Evolutionary conservation across 2,329 filamentous ascomycete species (phyloP), one percentile per base, ranked within the genome.

Genomic region (Epichloe bromicola): DNA sequence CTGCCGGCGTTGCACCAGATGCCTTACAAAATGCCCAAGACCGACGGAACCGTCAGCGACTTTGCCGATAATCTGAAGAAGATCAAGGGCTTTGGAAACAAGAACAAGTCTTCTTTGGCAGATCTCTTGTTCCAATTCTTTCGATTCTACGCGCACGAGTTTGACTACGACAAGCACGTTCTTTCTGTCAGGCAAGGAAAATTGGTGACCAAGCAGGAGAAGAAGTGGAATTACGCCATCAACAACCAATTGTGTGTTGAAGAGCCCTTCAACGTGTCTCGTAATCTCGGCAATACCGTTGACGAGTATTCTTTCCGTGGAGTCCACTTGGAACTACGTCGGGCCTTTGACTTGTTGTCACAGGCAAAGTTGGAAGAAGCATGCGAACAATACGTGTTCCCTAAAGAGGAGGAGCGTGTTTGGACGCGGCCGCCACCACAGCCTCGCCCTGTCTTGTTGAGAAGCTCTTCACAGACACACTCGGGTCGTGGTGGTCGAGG

Each of bases 41-140:
- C 79, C 38, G 80, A 86, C 54, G 87, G 85, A 11, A 71, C 80
- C 3, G 73, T 80, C 45, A 86, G 86, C 55, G 80, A 83, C 3
- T 98, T 97, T 64, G 89, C 89, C 47, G 91, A 97, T 61, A 86
- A 97, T 64, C 62, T 96, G 20, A 78, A 85, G 33, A 80, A 82
- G 46, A 70, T 97, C 49, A 74, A 73, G 46, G 85, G 82, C 0
- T 94, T 83, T 66, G 89, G 93, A 2, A 71, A 74, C 41, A 78
- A 79, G 58, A 98, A 97, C 65, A 86, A 84, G 60, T 87, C 94
- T 55, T 83, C 84, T 1, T 65, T 93, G 30, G 91, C 90, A 4
- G 80, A 89, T 55, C 75, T 98, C n/a, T 72, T 98, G 2, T 98
- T 97, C 60, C 80, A 90, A 41, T 98, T 98, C 68, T 98, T 97